These are phyloP conservation scores for Fusarium pseudonygamai DNA, from an alignment of 2,329 filamentous ascomycete species.

Conservation along the genomic window DNA sequence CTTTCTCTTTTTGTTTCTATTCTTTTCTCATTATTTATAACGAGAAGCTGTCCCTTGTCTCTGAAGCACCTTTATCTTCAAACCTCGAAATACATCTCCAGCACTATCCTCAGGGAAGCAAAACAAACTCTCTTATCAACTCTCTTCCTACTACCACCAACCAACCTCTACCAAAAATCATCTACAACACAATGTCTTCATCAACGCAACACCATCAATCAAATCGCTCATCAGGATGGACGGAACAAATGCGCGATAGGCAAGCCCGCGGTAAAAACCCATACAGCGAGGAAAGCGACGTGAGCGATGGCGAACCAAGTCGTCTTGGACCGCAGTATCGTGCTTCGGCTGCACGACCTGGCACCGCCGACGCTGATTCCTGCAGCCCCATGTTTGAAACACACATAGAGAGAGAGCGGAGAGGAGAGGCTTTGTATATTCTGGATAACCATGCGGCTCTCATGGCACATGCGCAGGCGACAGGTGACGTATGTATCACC, in stretches of 20 bases:
- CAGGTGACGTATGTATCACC: conserved; percentile 59
- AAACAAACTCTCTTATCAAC: not conserved
- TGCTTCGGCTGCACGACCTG: not conserved
- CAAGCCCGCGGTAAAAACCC: conserved; percentile 69
- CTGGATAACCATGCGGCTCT: conserved; percentile 67
- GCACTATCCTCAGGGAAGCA: not conserved
- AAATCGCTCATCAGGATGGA: conserved; percentile 50
- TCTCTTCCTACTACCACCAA: not conserved
- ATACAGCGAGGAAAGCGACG: conserved; percentile 48
- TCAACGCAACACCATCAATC: conserved; percentile 48
- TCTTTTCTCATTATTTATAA: not conserved
- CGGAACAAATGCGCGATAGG: conserved; percentile 63
- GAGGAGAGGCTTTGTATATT: conserved; percentile 61
- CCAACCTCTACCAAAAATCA: not conserved
- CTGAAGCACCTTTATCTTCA: not conserved
- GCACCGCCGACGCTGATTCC: not conserved
- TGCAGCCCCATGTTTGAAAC: conserved; percentile 46
- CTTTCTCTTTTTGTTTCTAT: not conserved
- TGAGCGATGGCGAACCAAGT: conserved; percentile 35
- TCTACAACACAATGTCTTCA: conserved; percentile 23
- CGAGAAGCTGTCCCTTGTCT: not conserved
- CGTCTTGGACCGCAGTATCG: conserved; percentile 22
- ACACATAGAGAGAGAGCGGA: conserved; percentile 54
- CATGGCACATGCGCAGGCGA: conserved; percentile 66
- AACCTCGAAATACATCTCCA: not conserved